phyloP scores from a whole-genome alignment of 192 early-diverging fungal genomes.

The Podila epigama region DNA sequence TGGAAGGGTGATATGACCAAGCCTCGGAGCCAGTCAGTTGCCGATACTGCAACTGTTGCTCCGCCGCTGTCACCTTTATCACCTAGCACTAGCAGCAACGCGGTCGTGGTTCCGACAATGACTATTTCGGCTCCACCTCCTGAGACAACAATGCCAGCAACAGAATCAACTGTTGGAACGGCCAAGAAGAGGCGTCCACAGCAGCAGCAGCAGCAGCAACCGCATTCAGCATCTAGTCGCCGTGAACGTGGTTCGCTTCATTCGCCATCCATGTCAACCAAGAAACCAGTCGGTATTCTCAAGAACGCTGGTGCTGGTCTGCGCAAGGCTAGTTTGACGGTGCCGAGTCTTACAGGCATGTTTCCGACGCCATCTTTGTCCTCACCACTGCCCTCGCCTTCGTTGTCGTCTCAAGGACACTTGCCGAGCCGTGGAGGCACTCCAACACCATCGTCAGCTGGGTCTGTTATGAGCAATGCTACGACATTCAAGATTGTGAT shows the following conservation, averaged over 20 bases:
- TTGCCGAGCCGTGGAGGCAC: too few relatives aligned
- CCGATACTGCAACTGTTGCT: too few relatives aligned
- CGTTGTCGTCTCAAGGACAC: too few relatives aligned
- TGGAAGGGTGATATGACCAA: background rate
- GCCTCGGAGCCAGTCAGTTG: background rate
- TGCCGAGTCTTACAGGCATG: slow-evolving; percentile 13
- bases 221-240: slow-evolving; percentile 3
- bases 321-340: slow-evolving; percentile 32
- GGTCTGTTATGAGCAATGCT: background rate
- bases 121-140: background rate
- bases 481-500: slow-evolving; percentile 47
- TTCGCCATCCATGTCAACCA: slow-evolving; percentile 16
- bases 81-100: too few relatives aligned
- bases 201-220: background rate
- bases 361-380: background rate
- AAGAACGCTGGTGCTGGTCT: slow-evolving; percentile 13
- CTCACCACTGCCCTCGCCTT: background rate
- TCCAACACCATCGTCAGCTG: background rate
- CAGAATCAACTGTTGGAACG: background rate
- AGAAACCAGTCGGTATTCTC: slow-evolving; percentile 39
- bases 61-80: too few relatives aligned
- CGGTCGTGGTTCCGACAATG: slow-evolving; percentile 12
- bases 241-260: slow-evolving; percentile 6
- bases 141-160: background rate
- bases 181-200: background rate